These are phyloP conservation scores for Immersiporthe knoxdaviesiana DNA, from an alignment of 2,329 filamentous ascomycete species.

Conservation along the genomic window DNA sequence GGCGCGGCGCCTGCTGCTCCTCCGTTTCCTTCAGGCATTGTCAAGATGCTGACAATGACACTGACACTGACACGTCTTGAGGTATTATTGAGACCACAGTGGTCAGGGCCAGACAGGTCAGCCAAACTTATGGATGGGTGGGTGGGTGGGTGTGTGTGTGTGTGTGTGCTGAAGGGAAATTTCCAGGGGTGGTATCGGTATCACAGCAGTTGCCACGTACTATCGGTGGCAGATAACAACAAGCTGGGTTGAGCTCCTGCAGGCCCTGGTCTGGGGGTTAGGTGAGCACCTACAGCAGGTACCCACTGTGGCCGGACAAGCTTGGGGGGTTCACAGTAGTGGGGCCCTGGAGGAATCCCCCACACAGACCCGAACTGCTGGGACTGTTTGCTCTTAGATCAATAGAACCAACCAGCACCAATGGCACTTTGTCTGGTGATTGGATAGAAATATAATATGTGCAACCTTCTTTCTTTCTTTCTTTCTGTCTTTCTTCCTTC, in stretches of 20 bases:
- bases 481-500: background rate
- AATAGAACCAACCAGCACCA: background rate
- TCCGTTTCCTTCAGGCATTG: constrained; percentile 29
- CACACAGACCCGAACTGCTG: constrained; percentile 3
- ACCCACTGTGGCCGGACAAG: background rate
- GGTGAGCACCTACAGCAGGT: background rate
- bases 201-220: constrained; percentile 3
- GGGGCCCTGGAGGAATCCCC: background rate
- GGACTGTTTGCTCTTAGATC: background rate
- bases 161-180: background rate
- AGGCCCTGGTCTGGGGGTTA: background rate
- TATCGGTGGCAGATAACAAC: background rate
- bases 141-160: background rate
- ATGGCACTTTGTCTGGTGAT: too few species aligned
- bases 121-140: background rate
- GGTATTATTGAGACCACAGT: constrained; percentile 13
- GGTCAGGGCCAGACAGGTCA: constrained; percentile 4
- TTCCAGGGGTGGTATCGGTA: background rate
- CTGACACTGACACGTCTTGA: constrained; percentile 20
- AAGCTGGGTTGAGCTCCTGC: background rate
- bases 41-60: constrained; percentile 14
- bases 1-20: constrained; percentile 28
- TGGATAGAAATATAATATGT: too few species aligned
- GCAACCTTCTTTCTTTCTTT: background rate
- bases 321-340: background rate